Conservation (phyloP, 176 grass and related monocot species). For the Eragrostis nindensis region DNA sequence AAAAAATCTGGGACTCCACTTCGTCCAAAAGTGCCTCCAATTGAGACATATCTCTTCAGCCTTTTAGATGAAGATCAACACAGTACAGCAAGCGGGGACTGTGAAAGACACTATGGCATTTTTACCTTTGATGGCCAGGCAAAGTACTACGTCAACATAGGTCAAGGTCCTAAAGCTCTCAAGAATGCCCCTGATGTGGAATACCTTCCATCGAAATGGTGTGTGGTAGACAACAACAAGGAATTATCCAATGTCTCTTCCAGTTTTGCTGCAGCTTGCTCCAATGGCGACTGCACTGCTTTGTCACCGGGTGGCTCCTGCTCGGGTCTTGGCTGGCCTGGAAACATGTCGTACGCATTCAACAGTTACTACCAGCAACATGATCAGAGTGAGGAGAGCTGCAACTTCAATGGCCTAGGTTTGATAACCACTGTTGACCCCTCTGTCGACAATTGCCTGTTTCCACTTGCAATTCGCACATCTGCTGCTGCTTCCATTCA, state of each 20-base stretch:
- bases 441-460: slow-evolving; percentile 73
- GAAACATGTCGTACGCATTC: slow-evolving; percentile 92
- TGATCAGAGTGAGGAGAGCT: slow-evolving; percentile 75
- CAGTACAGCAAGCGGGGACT: slow-evolving; percentile 49
- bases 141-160: slow-evolving; percentile 76
- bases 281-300: slow-evolving; percentile 71
- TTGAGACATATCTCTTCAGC: slow-evolving; percentile 70
- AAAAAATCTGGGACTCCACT: slow-evolving; percentile 83
- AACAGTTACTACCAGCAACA: slow-evolving; percentile 89
- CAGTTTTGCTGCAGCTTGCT: slow-evolving; percentile 67
- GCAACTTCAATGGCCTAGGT: slow-evolving; percentile 73
- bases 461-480: slow-evolving; percentile 58
- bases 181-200: slow-evolving; percentile 67
- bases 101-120: slow-evolving; percentile 81
- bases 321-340: slow-evolving; percentile 71
- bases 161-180: slow-evolving; percentile 73
- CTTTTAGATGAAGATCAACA: slow-evolving; percentile 88
- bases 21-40: slow-evolving; percentile 73
- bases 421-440: slow-evolving; percentile 95
- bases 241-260: slow-evolving; percentile 69
- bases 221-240: slow-evolving; percentile 84
- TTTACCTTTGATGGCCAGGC: slow-evolving; percentile 99
- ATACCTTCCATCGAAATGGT: slow-evolving; percentile 83
- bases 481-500: slow-evolving; percentile 55
- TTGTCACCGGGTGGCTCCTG: slow-evolving; percentile 76